Conservation (phyloP, 1,284 basidiomycete genomes). For the Chalciporus sp. region DNA sequence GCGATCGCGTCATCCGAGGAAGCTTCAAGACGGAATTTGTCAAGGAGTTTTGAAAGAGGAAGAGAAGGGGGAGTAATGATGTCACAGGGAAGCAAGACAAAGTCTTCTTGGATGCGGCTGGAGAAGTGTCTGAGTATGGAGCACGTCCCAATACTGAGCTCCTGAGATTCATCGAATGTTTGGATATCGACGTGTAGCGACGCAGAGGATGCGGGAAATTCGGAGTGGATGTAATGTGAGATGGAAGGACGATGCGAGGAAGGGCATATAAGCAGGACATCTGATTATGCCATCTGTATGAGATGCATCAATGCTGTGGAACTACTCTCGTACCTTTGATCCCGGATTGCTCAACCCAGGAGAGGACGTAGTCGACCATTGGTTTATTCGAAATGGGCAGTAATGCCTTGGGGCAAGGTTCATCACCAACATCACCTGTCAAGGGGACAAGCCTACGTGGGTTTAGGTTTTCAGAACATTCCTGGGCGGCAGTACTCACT, state of each 20-base stretch:
- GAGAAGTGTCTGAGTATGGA: slow-evolving; percentile 71
- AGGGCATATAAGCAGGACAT: slow-evolving; percentile 85
- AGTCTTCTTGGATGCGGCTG: slow-evolving; percentile 74
- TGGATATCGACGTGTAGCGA: slow-evolving; percentile 73
- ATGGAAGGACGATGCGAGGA: slow-evolving; percentile 71
- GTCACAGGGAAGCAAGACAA: slow-evolving; percentile 91
- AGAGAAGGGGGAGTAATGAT: slow-evolving; percentile 79
- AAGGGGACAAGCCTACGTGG: slow-evolving; percentile 65
- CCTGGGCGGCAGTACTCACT: slow-evolving; percentile 49
- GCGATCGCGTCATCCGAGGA: slow-evolving; percentile 68
- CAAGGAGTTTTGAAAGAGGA: slow-evolving; percentile 70
- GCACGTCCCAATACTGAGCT: slow-evolving; percentile 67
- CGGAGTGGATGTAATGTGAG: slow-evolving; percentile 80
- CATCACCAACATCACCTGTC: slow-evolving; percentile 72
- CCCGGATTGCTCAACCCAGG: slow-evolving; percentile 87
- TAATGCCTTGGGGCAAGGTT: slow-evolving; percentile 81
- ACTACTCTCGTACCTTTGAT: slow-evolving; percentile 65
- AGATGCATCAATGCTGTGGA: slow-evolving; percentile 6
- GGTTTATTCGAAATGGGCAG: slow-evolving; percentile 87
- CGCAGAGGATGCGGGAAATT: slow-evolving; percentile 55
- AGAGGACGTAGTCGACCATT: slow-evolving; percentile 82
- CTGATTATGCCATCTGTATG: slow-evolving; percentile 42
- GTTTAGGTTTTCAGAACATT: slow-evolving; percentile 11
- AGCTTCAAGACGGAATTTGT: slow-evolving; percentile 78
- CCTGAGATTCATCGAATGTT: slow-evolving; percentile 72